phyloP scores from a whole-genome alignment of 345 rosid species.

The Populus tremula region DNA sequence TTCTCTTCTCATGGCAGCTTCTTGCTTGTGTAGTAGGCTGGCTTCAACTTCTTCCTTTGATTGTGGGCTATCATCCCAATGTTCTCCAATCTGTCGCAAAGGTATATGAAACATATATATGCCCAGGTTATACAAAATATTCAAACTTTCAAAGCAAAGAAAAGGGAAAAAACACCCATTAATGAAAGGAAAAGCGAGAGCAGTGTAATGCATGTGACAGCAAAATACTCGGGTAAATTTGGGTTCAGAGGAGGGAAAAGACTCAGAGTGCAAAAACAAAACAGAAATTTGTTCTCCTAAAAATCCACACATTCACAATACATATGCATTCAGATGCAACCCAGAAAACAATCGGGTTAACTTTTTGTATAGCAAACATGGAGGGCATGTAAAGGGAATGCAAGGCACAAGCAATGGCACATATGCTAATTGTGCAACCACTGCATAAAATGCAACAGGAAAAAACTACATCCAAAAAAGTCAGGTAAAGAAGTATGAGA shows the following conservation, averaged over 20 bases:
- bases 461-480: not conserved
- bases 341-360: too few relatives aligned
- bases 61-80: conserved; percentile 82
- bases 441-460: not conserved
- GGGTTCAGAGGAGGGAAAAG: not conserved
- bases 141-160: not conserved
- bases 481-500: not conserved
- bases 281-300: not conserved
- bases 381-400: too few relatives aligned
- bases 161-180: not conserved
- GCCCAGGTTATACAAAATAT: not conserved
- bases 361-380: too few relatives aligned
- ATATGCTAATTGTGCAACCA: not conserved
- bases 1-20: conserved; percentile 90
- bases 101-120: not conserved
- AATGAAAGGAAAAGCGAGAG: not conserved
- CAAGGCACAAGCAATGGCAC: too few relatives aligned
- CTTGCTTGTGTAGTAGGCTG: conserved; percentile 66
- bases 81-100: conserved; percentile 62
- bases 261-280: not conserved
- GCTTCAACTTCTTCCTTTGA: conserved; percentile 88
- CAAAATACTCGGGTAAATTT: not conserved
- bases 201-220: too few relatives aligned
- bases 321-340: not conserved
- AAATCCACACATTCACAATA: not conserved